Evolutionary conservation across 371 early-diverging fungal species (phyloP).

Genomic region (Mucor piriformis): DNA sequence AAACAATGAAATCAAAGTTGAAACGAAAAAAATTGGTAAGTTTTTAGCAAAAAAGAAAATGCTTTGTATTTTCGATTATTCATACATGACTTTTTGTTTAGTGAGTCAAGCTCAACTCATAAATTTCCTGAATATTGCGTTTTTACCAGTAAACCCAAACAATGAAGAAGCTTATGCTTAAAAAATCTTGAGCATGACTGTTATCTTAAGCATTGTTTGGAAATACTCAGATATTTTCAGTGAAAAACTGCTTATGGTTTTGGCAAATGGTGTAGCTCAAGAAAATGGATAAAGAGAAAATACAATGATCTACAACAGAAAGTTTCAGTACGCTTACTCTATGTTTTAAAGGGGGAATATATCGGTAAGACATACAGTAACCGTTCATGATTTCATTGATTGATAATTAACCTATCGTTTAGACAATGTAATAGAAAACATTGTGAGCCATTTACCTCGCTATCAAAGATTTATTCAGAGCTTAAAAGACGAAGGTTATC

Average conservation of each 20-base stretch:
- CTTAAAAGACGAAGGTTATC: constrained; percentile 18
- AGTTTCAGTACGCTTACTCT: constrained; percentile 9
- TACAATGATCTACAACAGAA: constrained; percentile 14
- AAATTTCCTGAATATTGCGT: constrained; percentile 5
- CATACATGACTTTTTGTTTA: constrained; percentile 11
- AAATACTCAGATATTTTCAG: constrained; percentile 4
- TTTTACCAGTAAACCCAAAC: constrained; percentile 12
- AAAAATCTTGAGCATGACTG: constrained; percentile 5
- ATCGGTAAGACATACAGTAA: not conserved
- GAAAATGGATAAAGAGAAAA: constrained; percentile 11
- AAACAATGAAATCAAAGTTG: constrained; percentile 7
- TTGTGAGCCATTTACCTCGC: constrained; percentile 3
- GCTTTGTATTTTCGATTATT: constrained; percentile 6
- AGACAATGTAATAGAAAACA: constrained; percentile 1
- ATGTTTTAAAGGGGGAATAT: constrained; percentile 6
- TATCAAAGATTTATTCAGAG: constrained; percentile 16
- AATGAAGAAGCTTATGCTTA: constrained; percentile 11
- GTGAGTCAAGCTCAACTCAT: constrained; percentile 12
- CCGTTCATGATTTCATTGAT: not conserved
- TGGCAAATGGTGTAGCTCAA: constrained; percentile 10
- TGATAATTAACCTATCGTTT: not conserved
- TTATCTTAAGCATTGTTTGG: constrained; percentile 5
- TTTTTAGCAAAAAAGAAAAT: constrained; percentile 5
- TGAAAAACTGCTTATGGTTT: constrained; percentile 8
- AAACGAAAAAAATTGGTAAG: not conserved